These are phyloP conservation scores for Raphanus raphanistrum DNA, from an alignment of 345 rosid genomes.

Conservation along the genomic window DNA sequence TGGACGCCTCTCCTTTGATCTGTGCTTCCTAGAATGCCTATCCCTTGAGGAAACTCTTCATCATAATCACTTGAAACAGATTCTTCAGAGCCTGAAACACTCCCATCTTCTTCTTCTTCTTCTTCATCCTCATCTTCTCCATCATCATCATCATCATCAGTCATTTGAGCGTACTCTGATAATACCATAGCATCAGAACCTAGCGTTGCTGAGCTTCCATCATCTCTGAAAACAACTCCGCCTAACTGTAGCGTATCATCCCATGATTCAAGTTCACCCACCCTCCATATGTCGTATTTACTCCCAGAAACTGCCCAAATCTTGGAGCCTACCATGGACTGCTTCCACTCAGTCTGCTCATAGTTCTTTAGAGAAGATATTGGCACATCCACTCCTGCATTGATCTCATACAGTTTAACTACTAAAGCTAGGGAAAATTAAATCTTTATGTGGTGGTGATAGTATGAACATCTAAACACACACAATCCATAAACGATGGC, in stretches of 20 bases:
- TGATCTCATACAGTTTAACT: slow-evolving; percentile 25
- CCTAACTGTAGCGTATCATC: slow-evolving; percentile 63
- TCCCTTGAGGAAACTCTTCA: slow-evolving; percentile 59
- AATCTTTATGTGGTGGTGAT: neutral
- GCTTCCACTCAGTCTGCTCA: slow-evolving; percentile 61
- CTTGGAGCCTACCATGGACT: slow-evolving; percentile 78
- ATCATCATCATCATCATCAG: slow-evolving; percentile 33
- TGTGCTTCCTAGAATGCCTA: slow-evolving; percentile 67
- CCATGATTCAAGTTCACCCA: slow-evolving; percentile 95
- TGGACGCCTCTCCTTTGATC: slow-evolving; percentile 63
- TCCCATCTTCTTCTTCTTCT: slow-evolving; percentile 55
- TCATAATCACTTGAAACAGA: slow-evolving; percentile 61
- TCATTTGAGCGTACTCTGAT: slow-evolving; percentile 59
- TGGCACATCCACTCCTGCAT: slow-evolving; percentile 75
- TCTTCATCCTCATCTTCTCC: slow-evolving; percentile 48
- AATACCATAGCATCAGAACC: slow-evolving; percentile 58
- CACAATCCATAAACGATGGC: neutral
- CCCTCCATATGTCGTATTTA: slow-evolving; percentile 63
- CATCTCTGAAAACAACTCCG: slow-evolving; percentile 67
- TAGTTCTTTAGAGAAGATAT: slow-evolving; percentile 73
- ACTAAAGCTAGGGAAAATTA: neutral
- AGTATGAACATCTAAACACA: neutral
- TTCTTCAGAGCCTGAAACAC: slow-evolving; percentile 56
- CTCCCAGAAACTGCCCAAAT: slow-evolving; percentile 71
- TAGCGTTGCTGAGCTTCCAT: slow-evolving; percentile 64